Evolutionary conservation across 495 filamentous ascomycete genomes (phyloP).

Genomic region (Penicillium crystallinum): DNA sequence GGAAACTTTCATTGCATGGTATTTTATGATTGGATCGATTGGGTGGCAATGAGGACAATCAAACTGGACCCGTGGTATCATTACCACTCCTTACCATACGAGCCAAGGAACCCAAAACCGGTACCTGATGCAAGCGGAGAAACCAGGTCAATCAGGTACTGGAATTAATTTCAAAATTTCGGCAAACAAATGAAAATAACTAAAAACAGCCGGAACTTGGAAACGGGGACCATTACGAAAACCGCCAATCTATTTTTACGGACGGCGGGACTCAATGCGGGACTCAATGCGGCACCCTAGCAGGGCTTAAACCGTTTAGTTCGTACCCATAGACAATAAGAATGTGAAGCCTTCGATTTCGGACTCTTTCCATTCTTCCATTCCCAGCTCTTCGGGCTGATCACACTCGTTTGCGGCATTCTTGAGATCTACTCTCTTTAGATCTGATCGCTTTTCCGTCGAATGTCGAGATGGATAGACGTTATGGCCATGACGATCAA

Average conservation of each 20-base stretch:
- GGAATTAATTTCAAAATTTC: background rate
- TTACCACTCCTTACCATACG: background rate
- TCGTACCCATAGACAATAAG: background rate
- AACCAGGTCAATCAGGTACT: background rate
- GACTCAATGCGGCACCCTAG: conserved; percentile 2
- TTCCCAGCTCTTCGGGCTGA: conserved; percentile 8
- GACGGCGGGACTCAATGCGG: too few species aligned
- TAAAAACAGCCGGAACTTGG: background rate
- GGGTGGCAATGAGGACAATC: background rate
- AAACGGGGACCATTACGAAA: background rate
- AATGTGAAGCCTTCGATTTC: background rate
- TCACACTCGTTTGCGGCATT: conserved; percentile 14
- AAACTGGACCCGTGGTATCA: background rate
- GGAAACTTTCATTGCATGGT: background rate
- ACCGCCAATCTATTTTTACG: conserved; percentile 2
- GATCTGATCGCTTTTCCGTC: background rate
- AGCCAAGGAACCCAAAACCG: too few species aligned
- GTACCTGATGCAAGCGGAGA: background rate
- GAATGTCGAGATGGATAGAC: conserved; percentile 6
- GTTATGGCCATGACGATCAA: conserved; percentile 11
- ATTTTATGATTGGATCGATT: background rate
- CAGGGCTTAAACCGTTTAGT: conserved; percentile 4
- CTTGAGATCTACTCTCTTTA: background rate
- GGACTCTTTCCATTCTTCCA: background rate
- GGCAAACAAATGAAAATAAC: background rate